Percentiles rank a stretch among this genome's conserved stretches.
Conservation (phyloP, 305 asterid genomes). For the Fraxinus nigra region DNA sequence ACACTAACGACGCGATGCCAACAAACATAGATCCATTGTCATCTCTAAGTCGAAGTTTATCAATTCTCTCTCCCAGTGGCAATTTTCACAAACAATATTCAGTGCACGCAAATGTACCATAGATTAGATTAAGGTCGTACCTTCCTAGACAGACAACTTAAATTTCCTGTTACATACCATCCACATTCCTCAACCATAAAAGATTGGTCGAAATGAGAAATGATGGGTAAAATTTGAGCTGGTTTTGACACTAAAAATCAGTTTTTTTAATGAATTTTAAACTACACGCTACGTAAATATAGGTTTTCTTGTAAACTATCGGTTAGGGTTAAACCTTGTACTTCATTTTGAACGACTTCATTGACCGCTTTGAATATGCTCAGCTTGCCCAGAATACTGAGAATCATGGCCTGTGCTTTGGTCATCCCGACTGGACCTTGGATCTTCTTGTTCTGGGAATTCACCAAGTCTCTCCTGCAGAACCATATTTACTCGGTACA, state of each 20-base stretch:
- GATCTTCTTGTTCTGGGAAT: conserved; percentile 44
- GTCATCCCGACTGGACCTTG: conserved; percentile 40
- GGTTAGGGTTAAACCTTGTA: conserved; percentile 46
- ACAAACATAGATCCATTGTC: neutral
- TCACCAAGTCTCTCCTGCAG: conserved; percentile 68
- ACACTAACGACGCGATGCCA: neutral
- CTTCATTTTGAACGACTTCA: conserved; percentile 26
- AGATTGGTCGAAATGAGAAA: conserved; percentile 34
- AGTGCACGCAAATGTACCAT: conserved; percentile 10
- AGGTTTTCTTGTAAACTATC: conserved; percentile 29
- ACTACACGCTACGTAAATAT: conserved; percentile 32
- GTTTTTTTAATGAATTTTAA: conserved; percentile 24
- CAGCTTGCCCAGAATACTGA: conserved; percentile 31
- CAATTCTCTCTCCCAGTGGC: neutral
- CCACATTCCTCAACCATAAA: conserved; percentile 34
- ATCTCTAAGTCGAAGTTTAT: neutral
- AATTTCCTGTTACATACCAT: conserved; percentile 25
- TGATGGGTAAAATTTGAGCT: conserved; percentile 28
- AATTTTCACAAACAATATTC: neutral
- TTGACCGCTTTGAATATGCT: conserved; percentile 26
- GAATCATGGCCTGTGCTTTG: conserved; percentile 22
- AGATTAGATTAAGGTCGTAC: conserved; percentile 26
- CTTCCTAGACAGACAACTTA: conserved; percentile 22
- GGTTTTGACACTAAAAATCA: conserved; percentile 29
- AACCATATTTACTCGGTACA: neutral